A percentile compares a stretch with the other conserved stretches of the same genome.
phyloP scores from a whole-genome alignment of 169 alveolate genomes.

The Plasmodium coatneyi region DNA sequence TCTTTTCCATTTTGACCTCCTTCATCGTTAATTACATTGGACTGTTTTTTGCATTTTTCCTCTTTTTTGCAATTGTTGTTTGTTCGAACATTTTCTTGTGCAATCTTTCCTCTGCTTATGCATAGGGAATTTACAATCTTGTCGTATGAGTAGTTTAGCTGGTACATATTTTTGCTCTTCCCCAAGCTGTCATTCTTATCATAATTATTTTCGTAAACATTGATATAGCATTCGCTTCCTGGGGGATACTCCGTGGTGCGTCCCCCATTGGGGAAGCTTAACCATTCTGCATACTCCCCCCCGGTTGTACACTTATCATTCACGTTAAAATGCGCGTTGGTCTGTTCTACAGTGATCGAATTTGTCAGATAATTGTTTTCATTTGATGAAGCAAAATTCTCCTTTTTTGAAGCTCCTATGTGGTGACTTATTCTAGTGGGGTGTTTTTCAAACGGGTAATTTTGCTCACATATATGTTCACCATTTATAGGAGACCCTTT shows the following conservation, averaged over 20 bases:
- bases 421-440: not conserved
- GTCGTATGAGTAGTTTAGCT: conserved; percentile 23
- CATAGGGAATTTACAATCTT: conserved; percentile 19
- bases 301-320: conserved; percentile 2
- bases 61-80: not conserved
- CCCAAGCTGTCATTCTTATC: not conserved
- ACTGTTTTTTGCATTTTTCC: not conserved
- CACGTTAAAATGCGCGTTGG: not conserved
- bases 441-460: not conserved
- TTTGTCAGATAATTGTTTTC: conserved; percentile 10
- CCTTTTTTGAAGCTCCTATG: not conserved
- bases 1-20: not conserved
- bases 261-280: not conserved
- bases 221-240: conserved; percentile 2
- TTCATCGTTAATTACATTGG: not conserved
- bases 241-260: not conserved
- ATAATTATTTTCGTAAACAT: not conserved
- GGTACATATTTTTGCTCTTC: not conserved
- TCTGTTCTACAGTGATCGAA: not conserved
- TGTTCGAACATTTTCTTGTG: not conserved
- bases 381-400: not conserved
- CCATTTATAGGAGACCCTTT: not conserved
- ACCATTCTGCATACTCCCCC: not conserved
- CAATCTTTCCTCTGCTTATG: not conserved
- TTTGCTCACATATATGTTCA: not conserved